Evolutionary conservation across 768 basidiomycete genomes (phyloP).

Genomic region (Agrocybe chaxingu): DNA sequence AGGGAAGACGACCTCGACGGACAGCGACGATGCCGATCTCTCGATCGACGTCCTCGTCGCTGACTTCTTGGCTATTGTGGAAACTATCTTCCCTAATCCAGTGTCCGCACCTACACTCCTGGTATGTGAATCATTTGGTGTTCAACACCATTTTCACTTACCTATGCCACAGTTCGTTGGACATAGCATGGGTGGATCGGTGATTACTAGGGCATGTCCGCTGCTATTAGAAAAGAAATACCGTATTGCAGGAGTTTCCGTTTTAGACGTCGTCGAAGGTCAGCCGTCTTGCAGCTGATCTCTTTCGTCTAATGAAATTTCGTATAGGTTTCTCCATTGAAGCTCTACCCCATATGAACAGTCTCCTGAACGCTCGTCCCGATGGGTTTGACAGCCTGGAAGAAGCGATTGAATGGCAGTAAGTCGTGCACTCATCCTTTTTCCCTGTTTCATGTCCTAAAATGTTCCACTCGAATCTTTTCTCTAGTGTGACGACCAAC

Average conservation of each 20-base stretch:
- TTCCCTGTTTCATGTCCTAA: background rate
- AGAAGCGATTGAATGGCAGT: conserved; percentile 97
- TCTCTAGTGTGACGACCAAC: conserved; percentile 66
- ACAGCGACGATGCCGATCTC: conserved; percentile 50
- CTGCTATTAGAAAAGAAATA: conserved; percentile 66
- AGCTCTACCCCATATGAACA: conserved; percentile 90
- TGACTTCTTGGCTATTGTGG: conserved; percentile 73
- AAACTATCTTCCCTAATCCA: conserved; percentile 66
- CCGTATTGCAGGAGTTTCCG: conserved; percentile 70
- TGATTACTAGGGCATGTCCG: conserved; percentile 71
- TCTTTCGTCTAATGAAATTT: background rate
- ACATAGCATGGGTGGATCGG: conserved; percentile 96
- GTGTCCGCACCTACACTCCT: conserved; percentile 66
- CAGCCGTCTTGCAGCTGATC: background rate
- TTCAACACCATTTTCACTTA: background rate
- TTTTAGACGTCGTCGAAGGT: conserved; percentile 92
- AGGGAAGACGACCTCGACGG: conserved; percentile 64
- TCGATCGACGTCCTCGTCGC: conserved; percentile 67
- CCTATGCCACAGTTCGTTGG: conserved; percentile 64
- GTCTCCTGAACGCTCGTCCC: conserved; percentile 80
- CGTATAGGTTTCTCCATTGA: conserved; percentile 83
- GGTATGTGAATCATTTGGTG: conserved; percentile 38
- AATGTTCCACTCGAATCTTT: background rate
- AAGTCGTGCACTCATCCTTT: conserved; percentile 29
- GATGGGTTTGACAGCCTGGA: conserved; percentile 81